These are phyloP conservation scores for Candida golubevii DNA, from an alignment of 805 yeast species.

Conservation along the genomic window DNA sequence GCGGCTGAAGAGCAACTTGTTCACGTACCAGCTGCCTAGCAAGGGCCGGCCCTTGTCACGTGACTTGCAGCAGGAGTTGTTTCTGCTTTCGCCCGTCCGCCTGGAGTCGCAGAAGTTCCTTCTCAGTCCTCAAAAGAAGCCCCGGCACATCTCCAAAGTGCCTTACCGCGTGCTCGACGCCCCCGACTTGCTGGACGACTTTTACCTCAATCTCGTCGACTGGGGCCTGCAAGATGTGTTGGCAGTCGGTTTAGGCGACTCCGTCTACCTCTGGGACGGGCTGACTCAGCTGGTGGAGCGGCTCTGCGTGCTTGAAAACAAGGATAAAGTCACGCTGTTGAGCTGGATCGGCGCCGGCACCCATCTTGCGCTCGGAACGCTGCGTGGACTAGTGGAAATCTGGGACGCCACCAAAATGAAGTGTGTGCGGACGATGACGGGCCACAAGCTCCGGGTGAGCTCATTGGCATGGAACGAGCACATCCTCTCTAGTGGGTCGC, in stretches of 20 bases:
- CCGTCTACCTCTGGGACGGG: slow-evolving; percentile 91
- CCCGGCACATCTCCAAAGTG: slow-evolving; percentile 73
- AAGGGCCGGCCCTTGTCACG: slow-evolving; percentile 58
- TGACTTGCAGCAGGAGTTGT: slow-evolving; percentile 68
- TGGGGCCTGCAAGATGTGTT: slow-evolving; percentile 90
- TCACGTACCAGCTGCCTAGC: slow-evolving; percentile 71
- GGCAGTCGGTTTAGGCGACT: slow-evolving; percentile 85
- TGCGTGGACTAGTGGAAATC: slow-evolving; percentile 81
- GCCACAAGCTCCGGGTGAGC: slow-evolving; percentile 80
- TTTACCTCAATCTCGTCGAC: slow-evolving; percentile 85
- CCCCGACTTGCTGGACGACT: slow-evolving; percentile 91
- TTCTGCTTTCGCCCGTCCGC: slow-evolving; percentile 81
- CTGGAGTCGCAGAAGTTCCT: slow-evolving; percentile 79
- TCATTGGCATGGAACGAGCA: slow-evolving; percentile 94
- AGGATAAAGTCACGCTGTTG: slow-evolving; percentile 74
- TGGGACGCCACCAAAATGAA: slow-evolving; percentile 86
- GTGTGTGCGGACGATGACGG: slow-evolving; percentile 87
- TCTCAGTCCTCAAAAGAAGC: slow-evolving; percentile 75
- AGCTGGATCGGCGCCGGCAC: slow-evolving; percentile 95
- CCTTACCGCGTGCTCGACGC: slow-evolving; percentile 95
- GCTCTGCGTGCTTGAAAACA: slow-evolving; percentile 65
- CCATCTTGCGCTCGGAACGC: slow-evolving; percentile 90
- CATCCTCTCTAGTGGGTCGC: slow-evolving; percentile 77
- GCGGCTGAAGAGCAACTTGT: slow-evolving; percentile 50
- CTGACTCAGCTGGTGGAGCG: slow-evolving; percentile 76